Conservation (phyloP, 2,329 filamentous ascomycete genomes). For the Trichoderma pleuroti region DNA sequence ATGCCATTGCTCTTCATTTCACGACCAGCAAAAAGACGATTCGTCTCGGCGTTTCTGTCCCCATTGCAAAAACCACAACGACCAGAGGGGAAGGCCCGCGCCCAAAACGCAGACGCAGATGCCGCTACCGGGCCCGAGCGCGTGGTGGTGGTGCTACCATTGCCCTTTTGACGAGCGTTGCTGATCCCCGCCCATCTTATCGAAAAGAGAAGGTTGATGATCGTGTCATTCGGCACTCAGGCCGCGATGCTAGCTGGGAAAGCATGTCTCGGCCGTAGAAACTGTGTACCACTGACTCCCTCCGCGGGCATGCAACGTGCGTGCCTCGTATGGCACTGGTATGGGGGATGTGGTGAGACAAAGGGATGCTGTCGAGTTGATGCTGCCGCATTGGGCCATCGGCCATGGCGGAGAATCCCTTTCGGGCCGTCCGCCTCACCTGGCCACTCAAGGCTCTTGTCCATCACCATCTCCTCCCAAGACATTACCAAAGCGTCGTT, state of each 20-base stretch:
- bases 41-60: background rate
- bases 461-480: background rate
- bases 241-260: background rate
- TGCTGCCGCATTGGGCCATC: constrained; percentile 3
- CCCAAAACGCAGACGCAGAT: background rate
- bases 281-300: background rate
- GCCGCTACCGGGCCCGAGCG: constrained; percentile 5
- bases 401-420: constrained; percentile 11
- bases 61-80: background rate
- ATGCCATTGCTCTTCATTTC: background rate
- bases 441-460: background rate
- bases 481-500: background rate
- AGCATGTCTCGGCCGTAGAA: background rate
- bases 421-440: constrained; percentile 19
- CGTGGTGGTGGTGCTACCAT: background rate
- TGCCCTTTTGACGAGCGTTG: background rate
- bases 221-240: background rate
- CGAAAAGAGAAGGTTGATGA: constrained; percentile 16
- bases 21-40: background rate
- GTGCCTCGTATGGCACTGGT: background rate
- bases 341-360: background rate
- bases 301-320: background rate
- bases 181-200: constrained; percentile 6
- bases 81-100: background rate
- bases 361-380: background rate